A percentile compares a stretch with the other conserved stretches of the same genome.
These are phyloP conservation scores for Hymenotorrendiella dingleyae DNA, from an alignment of 2,329 filamentous ascomycete genomes.

Conservation along the genomic window DNA sequence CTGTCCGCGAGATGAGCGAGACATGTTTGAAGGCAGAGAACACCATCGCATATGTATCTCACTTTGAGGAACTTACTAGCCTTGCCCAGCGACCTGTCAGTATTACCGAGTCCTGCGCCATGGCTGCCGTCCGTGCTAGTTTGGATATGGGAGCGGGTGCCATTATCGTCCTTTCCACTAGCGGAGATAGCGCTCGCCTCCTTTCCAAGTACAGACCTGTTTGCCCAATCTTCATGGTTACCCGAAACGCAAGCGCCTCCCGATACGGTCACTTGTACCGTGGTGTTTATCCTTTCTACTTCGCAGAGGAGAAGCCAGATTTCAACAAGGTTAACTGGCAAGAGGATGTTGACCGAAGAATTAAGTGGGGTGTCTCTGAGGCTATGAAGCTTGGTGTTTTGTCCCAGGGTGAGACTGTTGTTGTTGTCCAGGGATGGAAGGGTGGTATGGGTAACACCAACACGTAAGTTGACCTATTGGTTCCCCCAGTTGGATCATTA, in stretches of 20 bases:
- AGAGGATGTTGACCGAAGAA: slow-evolving; percentile 94
- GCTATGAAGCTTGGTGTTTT: slow-evolving; percentile 78
- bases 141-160: slow-evolving; percentile 94
- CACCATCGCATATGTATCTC: slow-evolving; percentile 91
- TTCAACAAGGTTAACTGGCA: slow-evolving; percentile 93
- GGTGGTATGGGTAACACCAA: slow-evolving; percentile 90
- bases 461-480: slow-evolving; percentile 42
- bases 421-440: slow-evolving; percentile 87
- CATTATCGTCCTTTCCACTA: slow-evolving; percentile 93
- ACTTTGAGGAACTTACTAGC: slow-evolving; percentile 91
- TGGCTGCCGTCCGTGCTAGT: slow-evolving; percentile 92
- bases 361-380: slow-evolving; percentile 92
- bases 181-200: slow-evolving; percentile 88
- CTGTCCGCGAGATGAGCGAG: slow-evolving; percentile 97
- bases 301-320: slow-evolving; percentile 89
- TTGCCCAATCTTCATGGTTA: slow-evolving; percentile 99
- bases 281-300: slow-evolving; percentile 96
- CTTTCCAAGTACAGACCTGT: slow-evolving; percentile 98
- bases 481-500: slow-evolving; percentile 8
- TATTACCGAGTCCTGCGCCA: slow-evolving; percentile 89
- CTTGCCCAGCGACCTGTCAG: slow-evolving; percentile 77
- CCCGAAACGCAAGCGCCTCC: slow-evolving; percentile 75
- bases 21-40: slow-evolving; percentile 95
- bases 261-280: slow-evolving; percentile 94
- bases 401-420: slow-evolving; percentile 64